Percentiles rank a stretch among this genome's conserved stretches.
Evolutionary conservation across 768 basidiomycete species (phyloP).

Genomic region (Suillus clintonianus): DNA sequence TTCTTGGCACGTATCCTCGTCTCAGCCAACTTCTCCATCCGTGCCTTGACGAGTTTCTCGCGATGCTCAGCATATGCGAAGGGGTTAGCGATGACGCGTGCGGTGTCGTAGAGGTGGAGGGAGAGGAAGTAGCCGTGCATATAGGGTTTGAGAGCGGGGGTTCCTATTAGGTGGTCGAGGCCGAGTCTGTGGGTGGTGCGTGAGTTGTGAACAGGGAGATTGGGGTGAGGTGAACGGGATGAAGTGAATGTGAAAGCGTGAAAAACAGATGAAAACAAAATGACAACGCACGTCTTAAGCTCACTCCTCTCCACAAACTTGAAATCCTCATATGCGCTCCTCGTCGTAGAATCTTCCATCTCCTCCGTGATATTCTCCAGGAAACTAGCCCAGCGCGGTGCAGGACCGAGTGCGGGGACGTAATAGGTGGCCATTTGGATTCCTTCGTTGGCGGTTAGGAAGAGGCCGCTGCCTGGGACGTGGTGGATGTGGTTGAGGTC

Average conservation of each 20-base stretch:
- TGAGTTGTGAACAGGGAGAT: not conserved
- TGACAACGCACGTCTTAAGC: slow-evolving; percentile 68
- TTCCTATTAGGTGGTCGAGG: slow-evolving; percentile 93
- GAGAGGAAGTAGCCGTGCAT: slow-evolving; percentile 99
- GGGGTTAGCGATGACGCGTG: slow-evolving; percentile 93
- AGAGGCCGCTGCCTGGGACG: slow-evolving; percentile 82
- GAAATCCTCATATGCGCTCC: slow-evolving; percentile 90
- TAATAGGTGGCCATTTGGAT: slow-evolving; percentile 94
- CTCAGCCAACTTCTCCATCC: slow-evolving; percentile 93
- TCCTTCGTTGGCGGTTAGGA: slow-evolving; percentile 95
- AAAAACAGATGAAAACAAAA: not conserved
- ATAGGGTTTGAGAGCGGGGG: slow-evolving; percentile 94
- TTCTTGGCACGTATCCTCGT: slow-evolving; percentile 89
- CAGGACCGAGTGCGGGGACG: slow-evolving; percentile 94
- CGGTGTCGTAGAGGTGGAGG: slow-evolving; percentile 93
- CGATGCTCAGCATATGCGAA: slow-evolving; percentile 95
- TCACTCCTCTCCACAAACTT: slow-evolving; percentile 93
- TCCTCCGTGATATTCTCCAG: slow-evolving; percentile 98
- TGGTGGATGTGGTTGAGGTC: slow-evolving; percentile 93
- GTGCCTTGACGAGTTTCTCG: slow-evolving; percentile 82
- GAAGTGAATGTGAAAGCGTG: not conserved
- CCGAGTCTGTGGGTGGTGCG: slow-evolving; percentile 63
- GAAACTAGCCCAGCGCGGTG: slow-evolving; percentile 96
- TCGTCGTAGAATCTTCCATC: slow-evolving; percentile 85
- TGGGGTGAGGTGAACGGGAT: not conserved